Evolutionary conservation across 1,284 basidiomycete genomes (phyloP), one percentile per base, ranked within the genome.

Genomic region (Tilletia horrida): DNA sequence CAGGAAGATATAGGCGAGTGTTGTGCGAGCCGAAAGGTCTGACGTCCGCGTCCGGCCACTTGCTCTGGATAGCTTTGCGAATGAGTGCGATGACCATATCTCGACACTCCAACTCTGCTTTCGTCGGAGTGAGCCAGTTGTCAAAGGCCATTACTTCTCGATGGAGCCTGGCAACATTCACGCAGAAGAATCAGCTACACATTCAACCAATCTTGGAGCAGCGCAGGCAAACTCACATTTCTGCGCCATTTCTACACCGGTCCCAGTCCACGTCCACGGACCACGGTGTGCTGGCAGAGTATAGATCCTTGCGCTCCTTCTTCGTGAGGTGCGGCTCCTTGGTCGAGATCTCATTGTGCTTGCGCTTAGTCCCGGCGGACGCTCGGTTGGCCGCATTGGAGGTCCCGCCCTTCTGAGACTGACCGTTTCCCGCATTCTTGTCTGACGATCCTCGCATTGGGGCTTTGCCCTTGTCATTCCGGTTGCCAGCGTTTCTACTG

Each of bases 1-100:
- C 85, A 1, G 95, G 95, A 14, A 98, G 86, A 82, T 99, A 99
- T 29, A 98, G 85, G 78, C 93, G 92, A 11, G 95, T 99, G 78
- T 91, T 90, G 81, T 91, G 96, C 76, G 91, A 93, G 18, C 95
- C 95, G 82, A 98, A 99, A 0, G 93, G 90, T 66, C 87, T 83
- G 4, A 97, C 89, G 47, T 87, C 83, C 9, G 93, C 92, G 74
- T 95, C 92, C 0, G 88, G 87, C 84, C 91, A 97, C 27, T 85
- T 82, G 23, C 83, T 81, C 16, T 83, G 84, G 61, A 97, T 86
- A 2, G 88, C 87, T 16, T 85, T 85, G 1, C 88, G 86, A 66
- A 97, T 91, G 52, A 89, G 85, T 59, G 87, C 83, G 47, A 97
- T 89, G 29, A 91, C 86, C 71, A 91, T 86, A 44, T 88, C 85